Percentiles rank a stretch among this genome's conserved stretches.
Conservation (phyloP, 2,329 filamentous ascomycete species). For the Magnaporthiopsis incrustans region DNA sequence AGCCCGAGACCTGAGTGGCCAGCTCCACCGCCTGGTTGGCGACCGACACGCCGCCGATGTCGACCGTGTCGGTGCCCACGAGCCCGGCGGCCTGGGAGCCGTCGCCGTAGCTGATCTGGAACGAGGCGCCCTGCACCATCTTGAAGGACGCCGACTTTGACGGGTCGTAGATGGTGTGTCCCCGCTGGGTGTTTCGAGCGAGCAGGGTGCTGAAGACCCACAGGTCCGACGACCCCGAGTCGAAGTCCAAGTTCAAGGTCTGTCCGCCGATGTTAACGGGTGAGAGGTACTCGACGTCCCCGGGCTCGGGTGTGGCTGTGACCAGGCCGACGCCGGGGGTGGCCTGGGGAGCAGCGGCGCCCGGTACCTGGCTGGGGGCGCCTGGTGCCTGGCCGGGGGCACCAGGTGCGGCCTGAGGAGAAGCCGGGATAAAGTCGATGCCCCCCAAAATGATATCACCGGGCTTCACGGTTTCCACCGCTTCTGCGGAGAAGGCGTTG, state of each 20-base stretch:
- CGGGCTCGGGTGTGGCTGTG: slow-evolving; percentile 53
- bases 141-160: slow-evolving; percentile 26
- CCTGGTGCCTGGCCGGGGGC: too few relatives aligned
- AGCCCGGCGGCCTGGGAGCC: slow-evolving; percentile 52
- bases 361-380: too few relatives aligned
- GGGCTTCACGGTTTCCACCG: not conserved
- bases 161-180: slow-evolving; percentile 39
- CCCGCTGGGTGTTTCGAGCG: slow-evolving; percentile 29
- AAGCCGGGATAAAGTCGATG: not conserved
- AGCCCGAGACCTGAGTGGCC: slow-evolving; percentile 47
- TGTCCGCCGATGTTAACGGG: slow-evolving; percentile 64
- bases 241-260: slow-evolving; percentile 61
- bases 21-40: slow-evolving; percentile 59
- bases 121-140: slow-evolving; percentile 37
- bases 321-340: slow-evolving; percentile 45
- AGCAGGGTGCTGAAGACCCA: slow-evolving; percentile 65
- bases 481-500: not conserved
- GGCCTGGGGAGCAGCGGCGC: too few relatives aligned
- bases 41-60: slow-evolving; percentile 57
- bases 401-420: too few relatives aligned
- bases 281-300: slow-evolving; percentile 62
- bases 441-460: not conserved
- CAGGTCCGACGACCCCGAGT: slow-evolving; percentile 68
- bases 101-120: slow-evolving; percentile 63
- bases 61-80: slow-evolving; percentile 61